Evolutionary conservation across 2,329 filamentous ascomycete species (phyloP).

Genomic region (Cladophialophora immunda): DNA sequence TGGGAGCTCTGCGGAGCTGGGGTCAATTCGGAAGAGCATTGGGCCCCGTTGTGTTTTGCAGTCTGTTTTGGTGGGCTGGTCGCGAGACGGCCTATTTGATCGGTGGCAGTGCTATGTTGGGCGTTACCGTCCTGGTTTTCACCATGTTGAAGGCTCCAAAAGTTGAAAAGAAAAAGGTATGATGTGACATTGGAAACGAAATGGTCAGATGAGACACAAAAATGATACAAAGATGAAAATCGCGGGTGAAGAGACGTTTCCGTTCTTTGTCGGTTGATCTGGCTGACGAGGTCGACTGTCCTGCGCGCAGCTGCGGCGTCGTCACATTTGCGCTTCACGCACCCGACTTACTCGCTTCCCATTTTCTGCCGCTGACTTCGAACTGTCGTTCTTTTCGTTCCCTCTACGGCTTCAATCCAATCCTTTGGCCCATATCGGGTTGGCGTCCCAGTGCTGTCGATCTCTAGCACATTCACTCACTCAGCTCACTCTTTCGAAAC

Average conservation of each 20-base stretch:
- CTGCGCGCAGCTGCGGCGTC: not conserved
- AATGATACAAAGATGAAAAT: not conserved
- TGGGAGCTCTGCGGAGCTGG: constrained; percentile 80
- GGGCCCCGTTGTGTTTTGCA: constrained; percentile 90
- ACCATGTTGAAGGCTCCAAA: constrained; percentile 33
- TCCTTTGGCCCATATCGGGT: not conserved
- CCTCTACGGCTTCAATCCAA: not conserved
- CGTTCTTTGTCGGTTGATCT: not conserved
- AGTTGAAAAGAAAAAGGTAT: constrained; percentile 19
- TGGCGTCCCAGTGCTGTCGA: not conserved
- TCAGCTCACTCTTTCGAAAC: not conserved
- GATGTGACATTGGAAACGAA: constrained; percentile 1
- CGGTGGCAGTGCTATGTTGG: constrained; percentile 81
- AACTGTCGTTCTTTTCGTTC: not conserved
- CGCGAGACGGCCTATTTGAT: constrained; percentile 83
- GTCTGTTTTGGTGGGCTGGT: constrained; percentile 98
- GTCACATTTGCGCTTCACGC: not conserved
- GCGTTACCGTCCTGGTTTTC: constrained; percentile 57
- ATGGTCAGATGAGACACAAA: not conserved
- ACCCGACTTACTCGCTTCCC: not conserved
- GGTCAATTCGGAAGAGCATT: constrained; percentile 88
- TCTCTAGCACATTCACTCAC: not conserved
- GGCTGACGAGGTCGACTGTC: not conserved
- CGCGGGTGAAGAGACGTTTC: not conserved
- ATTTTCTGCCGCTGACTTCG: not conserved